phyloP scores from a whole-genome alignment of 371 early-diverging fungal genomes.

The Funneliformis caledonium region DNA sequence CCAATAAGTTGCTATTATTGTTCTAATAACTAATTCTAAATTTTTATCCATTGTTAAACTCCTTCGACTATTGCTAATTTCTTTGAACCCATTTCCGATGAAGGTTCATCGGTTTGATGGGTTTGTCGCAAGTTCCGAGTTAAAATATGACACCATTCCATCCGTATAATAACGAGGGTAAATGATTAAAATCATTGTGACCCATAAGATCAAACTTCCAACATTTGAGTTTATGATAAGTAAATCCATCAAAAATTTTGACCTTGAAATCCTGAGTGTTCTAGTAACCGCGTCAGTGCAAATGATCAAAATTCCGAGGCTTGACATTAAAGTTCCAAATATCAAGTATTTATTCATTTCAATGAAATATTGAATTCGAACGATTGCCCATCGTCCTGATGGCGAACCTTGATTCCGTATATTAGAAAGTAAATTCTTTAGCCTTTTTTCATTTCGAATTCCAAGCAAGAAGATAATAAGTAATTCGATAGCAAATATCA shows the following conservation, averaged over 20 bases:
- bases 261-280: accelerated
- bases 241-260: background rate
- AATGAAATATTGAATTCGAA: conserved; percentile 15
- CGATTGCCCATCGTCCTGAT: background rate
- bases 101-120: background rate
- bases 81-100: background rate
- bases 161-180: conserved; percentile 33
- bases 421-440: background rate
- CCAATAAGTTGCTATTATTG: too few relatives aligned
- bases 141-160: background rate
- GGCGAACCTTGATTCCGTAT: background rate
- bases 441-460: background rate
- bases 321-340: background rate
- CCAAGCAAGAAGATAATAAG: background rate
- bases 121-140: background rate
- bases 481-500: background rate
- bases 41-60: too few relatives aligned
- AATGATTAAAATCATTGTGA: conserved; percentile 25
- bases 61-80: background rate
- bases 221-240: background rate
- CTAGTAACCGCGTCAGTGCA: background rate
- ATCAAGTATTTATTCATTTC: conserved; percentile 21
- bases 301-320: background rate
- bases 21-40: too few relatives aligned
- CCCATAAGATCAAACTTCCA: conserved; percentile 12